Conservation (phyloP, 306 rosid genomes). For the Cotoneaster glaucophyllus region DNA sequence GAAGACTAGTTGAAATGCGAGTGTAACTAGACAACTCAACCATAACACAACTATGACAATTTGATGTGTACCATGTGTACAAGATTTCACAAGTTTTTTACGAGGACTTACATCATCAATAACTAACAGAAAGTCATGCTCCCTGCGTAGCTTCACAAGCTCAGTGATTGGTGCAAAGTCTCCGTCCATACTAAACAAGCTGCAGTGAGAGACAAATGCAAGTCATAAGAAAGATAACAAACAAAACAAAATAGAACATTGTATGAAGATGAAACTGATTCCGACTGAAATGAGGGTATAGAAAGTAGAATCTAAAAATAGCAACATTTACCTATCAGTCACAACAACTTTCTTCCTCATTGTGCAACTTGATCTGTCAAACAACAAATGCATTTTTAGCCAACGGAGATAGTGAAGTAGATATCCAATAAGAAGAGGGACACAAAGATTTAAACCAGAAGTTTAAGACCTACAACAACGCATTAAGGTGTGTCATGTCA, state of each 20-base stretch:
- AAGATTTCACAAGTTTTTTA: background rate
- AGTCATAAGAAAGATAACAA: slow-evolving; percentile 1
- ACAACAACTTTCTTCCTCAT: slow-evolving; percentile 77
- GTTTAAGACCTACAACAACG: slow-evolving; percentile 60
- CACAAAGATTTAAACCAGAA: slow-evolving; percentile 17
- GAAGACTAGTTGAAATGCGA: background rate
- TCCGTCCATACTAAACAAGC: slow-evolving; percentile 99
- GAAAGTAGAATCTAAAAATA: slow-evolving; percentile 1
- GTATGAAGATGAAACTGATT: background rate
- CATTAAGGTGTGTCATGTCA: slow-evolving; percentile 80
- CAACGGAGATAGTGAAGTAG: slow-evolving; percentile 4
- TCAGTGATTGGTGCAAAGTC: slow-evolving; percentile 83
- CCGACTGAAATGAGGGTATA: background rate
- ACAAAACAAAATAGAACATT: background rate
- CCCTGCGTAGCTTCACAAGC: slow-evolving; percentile 69
- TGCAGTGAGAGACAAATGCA: slow-evolving; percentile 19
- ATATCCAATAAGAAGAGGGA: background rate
- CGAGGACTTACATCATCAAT: slow-evolving; percentile 71
- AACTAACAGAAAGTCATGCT: slow-evolving; percentile 71
- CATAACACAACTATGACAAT: background rate
- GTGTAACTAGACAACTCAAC: background rate
- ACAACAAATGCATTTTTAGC: slow-evolving; percentile 12
- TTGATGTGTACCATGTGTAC: background rate
- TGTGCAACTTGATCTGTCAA: slow-evolving; percentile 63
- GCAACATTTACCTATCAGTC: slow-evolving; percentile 68